A percentile compares a stretch with the other conserved stretches of the same genome.
phyloP scores from a whole-genome alignment of 2,329 filamentous ascomycete genomes.

The Pyrenophora teres region DNA sequence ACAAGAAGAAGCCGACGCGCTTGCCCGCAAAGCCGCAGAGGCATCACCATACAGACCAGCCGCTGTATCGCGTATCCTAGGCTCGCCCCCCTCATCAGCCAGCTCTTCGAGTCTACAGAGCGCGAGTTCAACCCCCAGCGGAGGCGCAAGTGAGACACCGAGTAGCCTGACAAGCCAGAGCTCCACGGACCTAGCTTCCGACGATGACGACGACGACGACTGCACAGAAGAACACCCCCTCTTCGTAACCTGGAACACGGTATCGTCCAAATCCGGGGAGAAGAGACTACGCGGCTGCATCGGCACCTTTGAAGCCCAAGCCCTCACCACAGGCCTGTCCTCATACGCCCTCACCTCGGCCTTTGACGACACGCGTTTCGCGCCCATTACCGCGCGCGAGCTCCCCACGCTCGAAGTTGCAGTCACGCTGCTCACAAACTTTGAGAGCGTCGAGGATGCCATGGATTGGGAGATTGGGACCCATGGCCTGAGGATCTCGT shows the following conservation, averaged over 20 bases:
- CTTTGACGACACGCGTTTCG: conserved; percentile 67
- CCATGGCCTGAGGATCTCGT: conserved; percentile 87
- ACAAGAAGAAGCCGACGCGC: conserved; percentile 6
- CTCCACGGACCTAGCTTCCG: conserved; percentile 40
- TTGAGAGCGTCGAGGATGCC: conserved; percentile 73
- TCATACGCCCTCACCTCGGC: conserved; percentile 43
- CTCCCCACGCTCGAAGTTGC: conserved; percentile 47
- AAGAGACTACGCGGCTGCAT: conserved; percentile 89
- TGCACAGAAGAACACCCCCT: conserved; percentile 63
- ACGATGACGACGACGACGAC: conserved; percentile 33
- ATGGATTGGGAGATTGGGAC: conserved; percentile 86
- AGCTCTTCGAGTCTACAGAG: conserved; percentile 56
- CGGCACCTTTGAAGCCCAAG: conserved; percentile 62
- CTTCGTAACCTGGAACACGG: conserved; percentile 93
- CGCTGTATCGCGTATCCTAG: conserved; percentile 53
- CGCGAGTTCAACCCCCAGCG: conserved; percentile 51
- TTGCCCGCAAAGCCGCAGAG: conserved; percentile 25
- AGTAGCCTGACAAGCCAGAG: conserved; percentile 53
- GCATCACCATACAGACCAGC: conserved; percentile 43
- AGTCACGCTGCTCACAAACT: conserved; percentile 84
- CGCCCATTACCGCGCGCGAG: conserved; percentile 56
- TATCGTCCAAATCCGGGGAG: conserved; percentile 59
- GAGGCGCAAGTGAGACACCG: conserved; percentile 39
- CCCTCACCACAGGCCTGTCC: conserved; percentile 12
- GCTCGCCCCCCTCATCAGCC: conserved; percentile 48